Conservation (phyloP, 768 basidiomycete genomes). For the Boletus edulis region DNA sequence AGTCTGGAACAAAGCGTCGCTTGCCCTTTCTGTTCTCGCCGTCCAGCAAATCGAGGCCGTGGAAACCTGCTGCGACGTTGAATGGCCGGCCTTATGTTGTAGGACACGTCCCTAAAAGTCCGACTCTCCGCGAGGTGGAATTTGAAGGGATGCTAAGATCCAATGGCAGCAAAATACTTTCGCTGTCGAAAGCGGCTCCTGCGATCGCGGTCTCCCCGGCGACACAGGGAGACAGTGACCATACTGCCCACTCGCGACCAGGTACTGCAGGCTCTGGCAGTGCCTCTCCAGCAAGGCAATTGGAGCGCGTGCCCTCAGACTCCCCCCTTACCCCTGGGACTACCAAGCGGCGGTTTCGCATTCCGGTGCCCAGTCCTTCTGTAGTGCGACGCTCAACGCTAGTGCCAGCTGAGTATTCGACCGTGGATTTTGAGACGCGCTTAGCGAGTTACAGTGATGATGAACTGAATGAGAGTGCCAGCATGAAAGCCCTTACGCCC, state of each 20-base stretch:
- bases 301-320: slow-evolving; percentile 30
- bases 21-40: slow-evolving; percentile 68
- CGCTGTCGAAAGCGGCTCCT: slow-evolving; percentile 30
- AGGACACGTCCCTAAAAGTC: slow-evolving; percentile 54
- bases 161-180: slow-evolving; percentile 43
- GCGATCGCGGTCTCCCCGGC: slow-evolving; percentile 23
- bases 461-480: slow-evolving; percentile 41
- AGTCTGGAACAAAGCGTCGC: slow-evolving; percentile 52
- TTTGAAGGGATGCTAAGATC: slow-evolving; percentile 74
- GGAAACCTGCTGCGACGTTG: slow-evolving; percentile 81
- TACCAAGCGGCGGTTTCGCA: slow-evolving; percentile 54
- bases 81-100: slow-evolving; percentile 75
- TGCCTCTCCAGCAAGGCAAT: slow-evolving; percentile 14
- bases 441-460: slow-evolving; percentile 61
- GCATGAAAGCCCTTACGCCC: slow-evolving; percentile 39
- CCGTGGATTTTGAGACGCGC: slow-evolving; percentile 81
- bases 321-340: slow-evolving; percentile 24
- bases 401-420: slow-evolving; percentile 73
- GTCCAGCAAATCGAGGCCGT: slow-evolving; percentile 47
- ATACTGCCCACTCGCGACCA: slow-evolving; percentile 16
- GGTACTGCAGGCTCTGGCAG: slow-evolving; percentile 21
- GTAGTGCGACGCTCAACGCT: slow-evolving; percentile 47
- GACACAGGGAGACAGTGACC: slow-evolving; percentile 33
- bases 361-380: slow-evolving; percentile 58
- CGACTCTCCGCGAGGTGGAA: slow-evolving; percentile 63